Evolutionary conservation across 345 rosid genomes (phyloP).

Genomic region (Sisymbrium irio): DNA sequence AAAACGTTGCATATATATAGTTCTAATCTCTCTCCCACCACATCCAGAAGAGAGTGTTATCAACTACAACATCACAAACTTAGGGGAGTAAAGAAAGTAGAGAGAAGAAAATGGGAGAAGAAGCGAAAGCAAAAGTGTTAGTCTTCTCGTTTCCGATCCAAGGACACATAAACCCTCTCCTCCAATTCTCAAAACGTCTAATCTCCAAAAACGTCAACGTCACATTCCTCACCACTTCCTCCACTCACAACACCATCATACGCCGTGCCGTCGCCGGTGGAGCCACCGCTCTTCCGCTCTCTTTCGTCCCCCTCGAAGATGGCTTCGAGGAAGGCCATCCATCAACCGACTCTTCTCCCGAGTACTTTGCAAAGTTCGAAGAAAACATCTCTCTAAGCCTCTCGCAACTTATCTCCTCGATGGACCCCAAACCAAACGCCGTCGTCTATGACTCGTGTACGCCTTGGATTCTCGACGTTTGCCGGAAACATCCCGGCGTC

Average conservation of each 20-base stretch:
- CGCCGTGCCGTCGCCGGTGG: constrained; percentile 29
- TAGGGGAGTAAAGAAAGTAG: neutral
- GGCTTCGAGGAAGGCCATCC: constrained; percentile 26
- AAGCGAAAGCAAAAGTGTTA: constrained; percentile 27
- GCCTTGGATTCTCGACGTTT: constrained; percentile 41
- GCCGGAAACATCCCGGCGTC: constrained; percentile 28
- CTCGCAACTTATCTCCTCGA: constrained; percentile 32
- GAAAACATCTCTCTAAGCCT: constrained; percentile 30
- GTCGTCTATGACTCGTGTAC: constrained; percentile 44
- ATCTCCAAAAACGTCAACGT: constrained; percentile 46
- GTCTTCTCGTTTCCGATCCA: constrained; percentile 40
- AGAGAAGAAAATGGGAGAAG: constrained; percentile 29
- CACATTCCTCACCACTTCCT: constrained; percentile 46
- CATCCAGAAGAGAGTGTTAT: neutral
- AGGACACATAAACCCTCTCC: constrained; percentile 59
- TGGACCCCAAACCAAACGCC: constrained; percentile 33
- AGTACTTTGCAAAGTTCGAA: constrained; percentile 22
- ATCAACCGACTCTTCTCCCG: constrained; percentile 10
- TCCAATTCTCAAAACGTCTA: constrained; percentile 57
- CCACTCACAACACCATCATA: constrained; percentile 25
- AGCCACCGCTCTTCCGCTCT: constrained; percentile 30
- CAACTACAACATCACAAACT: neutral
- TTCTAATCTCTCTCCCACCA: neutral
- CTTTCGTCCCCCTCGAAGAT: constrained; percentile 36
- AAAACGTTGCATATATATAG: neutral